A percentile compares a stretch with the other conserved stretches of the same genome.
Evolutionary conservation across 352 stramenopile genomes (phyloP).

Genomic region (Lagenidium sp.): DNA sequence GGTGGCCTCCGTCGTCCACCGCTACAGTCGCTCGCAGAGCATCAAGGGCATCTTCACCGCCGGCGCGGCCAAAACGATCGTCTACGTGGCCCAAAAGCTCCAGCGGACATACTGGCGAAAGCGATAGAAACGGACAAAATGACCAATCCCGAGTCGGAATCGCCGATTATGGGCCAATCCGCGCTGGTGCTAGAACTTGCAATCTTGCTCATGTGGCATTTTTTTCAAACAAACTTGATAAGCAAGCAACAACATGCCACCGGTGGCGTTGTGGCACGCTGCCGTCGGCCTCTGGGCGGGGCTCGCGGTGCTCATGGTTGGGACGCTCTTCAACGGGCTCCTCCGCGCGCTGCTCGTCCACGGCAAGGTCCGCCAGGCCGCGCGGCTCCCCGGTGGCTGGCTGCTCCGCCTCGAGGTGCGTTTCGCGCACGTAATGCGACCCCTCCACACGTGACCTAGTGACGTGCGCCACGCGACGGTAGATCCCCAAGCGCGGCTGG

Average conservation of each 20-base stretch:
- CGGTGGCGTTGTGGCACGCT: too few relatives aligned
- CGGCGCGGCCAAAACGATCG: conserved; percentile 65
- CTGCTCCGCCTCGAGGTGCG: conserved; percentile 13
- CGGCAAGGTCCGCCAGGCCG: conserved; percentile 10
- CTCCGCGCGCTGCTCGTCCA: conserved; percentile 11
- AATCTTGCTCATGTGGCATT: too few relatives aligned
- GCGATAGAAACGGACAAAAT: neutral
- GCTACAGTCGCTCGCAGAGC: conserved; percentile 83
- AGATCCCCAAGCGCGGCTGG: conserved; percentile 45
- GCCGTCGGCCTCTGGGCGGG: conserved; percentile 5
- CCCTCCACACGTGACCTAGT: too few relatives aligned
- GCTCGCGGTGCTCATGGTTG: conserved; percentile 5
- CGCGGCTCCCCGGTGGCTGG: neutral
- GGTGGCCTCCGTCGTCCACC: conserved; percentile 60
- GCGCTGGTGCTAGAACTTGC: too few relatives aligned
- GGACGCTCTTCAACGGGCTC: conserved; percentile 7
- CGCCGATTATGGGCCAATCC: too few relatives aligned
- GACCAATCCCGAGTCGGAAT: too few relatives aligned
- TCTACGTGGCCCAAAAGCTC: conserved; percentile 80
- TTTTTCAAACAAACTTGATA: conserved; percentile 1
- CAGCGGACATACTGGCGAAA: conserved; percentile 58
- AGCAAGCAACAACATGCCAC: conserved; percentile 4
- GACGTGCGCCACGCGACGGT: too few relatives aligned
- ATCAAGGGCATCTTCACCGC: conserved; percentile 86
- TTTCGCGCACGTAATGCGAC: too few relatives aligned